Evolutionary conservation across 2,329 filamentous ascomycete genomes (phyloP), one percentile per base, ranked within the genome.

Genomic region (Fusarium denticulatum): DNA sequence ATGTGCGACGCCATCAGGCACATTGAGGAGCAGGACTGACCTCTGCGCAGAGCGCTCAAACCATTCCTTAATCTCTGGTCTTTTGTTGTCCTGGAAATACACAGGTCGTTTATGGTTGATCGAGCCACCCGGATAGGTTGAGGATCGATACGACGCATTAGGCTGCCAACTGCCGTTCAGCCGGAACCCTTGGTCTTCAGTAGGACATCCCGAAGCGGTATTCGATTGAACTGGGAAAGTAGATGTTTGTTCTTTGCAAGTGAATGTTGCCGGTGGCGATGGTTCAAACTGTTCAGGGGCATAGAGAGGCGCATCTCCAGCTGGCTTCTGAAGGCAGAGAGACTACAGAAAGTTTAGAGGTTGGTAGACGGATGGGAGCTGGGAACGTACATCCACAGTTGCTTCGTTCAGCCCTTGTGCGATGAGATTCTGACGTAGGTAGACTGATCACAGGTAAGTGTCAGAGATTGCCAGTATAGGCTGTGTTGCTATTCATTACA

Each of bases 1-100:
- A 77, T 93, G 89, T 0, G 90, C 92, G 20, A 88, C 88, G 6
- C 84, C 85, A 10, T 91, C 87, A 2, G 91, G 84, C 3, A 96
- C 85, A 65, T 91, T 90, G 40, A 82, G 83, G 56, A 96, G 83
- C 28, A 89, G 82, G 28, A 97, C 72, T 0, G 92, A 93, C 55
- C 92, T 87, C 28, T 79, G 82, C 55, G 84, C 84, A 36, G 81
- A 78, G 39, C 82, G 79, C 64, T 86, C 73, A n/a, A 76, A 24
- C n/a, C 67, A 71, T 24, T 34, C 57, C 18, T 42, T 50, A 30
- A 53, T n/a, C 5, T 59, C 67, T 13, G 30, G 34, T 20, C 28
- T 43, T 26, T 45, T 60, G 20, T 46, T 42, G 37, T 36, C 59
- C 26, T 61, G n/a, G 10, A 26, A 14, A 26, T 18, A 28, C 16